Conservation (phyloP, 2,329 filamentous ascomycete genomes). For the Cladophialophora bantiana region DNA sequence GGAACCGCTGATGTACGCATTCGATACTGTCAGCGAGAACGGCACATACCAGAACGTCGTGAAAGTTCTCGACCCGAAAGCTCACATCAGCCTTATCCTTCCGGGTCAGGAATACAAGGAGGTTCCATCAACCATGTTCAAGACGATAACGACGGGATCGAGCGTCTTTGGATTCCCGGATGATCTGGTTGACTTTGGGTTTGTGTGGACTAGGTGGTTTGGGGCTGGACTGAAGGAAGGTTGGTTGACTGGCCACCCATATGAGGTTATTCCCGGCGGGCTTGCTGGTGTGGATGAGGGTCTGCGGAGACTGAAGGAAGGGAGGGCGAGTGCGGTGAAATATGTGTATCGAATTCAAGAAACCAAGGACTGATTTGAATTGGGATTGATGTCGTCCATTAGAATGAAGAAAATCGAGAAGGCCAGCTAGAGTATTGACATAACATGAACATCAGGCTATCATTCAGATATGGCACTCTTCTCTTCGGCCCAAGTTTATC, state of each 20-base stretch:
- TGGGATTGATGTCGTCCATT: too few species aligned
- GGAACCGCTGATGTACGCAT: slow-evolving; percentile 57
- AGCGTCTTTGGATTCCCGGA: too few species aligned
- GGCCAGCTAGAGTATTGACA: too few species aligned
- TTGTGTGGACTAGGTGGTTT: too few species aligned
- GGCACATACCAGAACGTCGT: slow-evolving; percentile 48
- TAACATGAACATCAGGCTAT: too few species aligned
- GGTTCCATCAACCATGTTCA: slow-evolving; percentile 3
- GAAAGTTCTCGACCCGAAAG: slow-evolving; percentile 1
- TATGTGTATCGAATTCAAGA: slow-evolving; percentile 61
- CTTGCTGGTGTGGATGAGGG: slow-evolving; percentile 61
- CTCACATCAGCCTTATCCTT: not conserved
- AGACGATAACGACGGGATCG: not conserved
- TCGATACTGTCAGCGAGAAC: slow-evolving; percentile 60
- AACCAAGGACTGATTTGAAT: not conserved
- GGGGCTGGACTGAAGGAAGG: slow-evolving; percentile 53
- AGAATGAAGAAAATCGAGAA: too few species aligned
- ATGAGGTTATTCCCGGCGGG: slow-evolving; percentile 61
- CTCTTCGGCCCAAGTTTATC: too few species aligned
- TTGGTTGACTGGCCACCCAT: slow-evolving; percentile 58
- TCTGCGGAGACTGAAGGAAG: slow-evolving; percentile 62
- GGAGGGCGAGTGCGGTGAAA: slow-evolving; percentile 68
- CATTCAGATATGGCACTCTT: too few species aligned
- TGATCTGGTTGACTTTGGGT: too few species aligned
- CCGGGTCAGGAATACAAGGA: not conserved